phyloP scores from a whole-genome alignment of 768 basidiomycete species.

The Leucosporidium creatinivorum region DNA sequence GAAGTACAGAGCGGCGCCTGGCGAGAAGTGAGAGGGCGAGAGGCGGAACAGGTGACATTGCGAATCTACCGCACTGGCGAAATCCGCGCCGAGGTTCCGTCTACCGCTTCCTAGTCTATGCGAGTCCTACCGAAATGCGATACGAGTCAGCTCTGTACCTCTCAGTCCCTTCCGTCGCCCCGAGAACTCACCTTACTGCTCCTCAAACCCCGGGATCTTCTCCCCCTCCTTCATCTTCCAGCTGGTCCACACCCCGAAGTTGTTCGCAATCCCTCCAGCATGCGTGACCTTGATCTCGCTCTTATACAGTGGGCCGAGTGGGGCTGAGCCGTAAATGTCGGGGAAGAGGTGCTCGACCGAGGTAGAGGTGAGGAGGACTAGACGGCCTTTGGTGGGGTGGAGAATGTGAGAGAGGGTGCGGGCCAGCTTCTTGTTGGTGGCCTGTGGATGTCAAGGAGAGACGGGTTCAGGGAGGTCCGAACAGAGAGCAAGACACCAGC shows the following conservation, averaged over 20 bases:
- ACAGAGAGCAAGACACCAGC: background rate
- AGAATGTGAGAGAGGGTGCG: slow-evolving; percentile 28
- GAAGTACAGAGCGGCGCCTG: no score
- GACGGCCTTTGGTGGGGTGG: slow-evolving; percentile 19
- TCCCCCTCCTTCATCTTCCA: slow-evolving; percentile 20
- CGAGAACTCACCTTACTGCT: no score
- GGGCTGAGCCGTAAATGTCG: slow-evolving; percentile 18
- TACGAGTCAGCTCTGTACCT: no score
- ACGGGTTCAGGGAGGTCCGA: background rate
- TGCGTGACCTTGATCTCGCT: slow-evolving; percentile 20
- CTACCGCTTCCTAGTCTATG: no score
- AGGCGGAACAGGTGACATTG: no score
- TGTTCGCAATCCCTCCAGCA: slow-evolving; percentile 29
- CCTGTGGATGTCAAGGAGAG: slow-evolving; percentile 3
- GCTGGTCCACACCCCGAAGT: slow-evolving; percentile 22
- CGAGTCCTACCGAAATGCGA: no score
- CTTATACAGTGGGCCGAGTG: slow-evolving; percentile 19
- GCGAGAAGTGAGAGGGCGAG: no score
- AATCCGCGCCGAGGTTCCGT: no score
- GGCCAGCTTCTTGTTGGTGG: slow-evolving; percentile 32
- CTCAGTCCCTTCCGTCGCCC: no score
- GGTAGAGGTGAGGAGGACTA: slow-evolving; percentile 35
- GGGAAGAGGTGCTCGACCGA: slow-evolving; percentile 23
- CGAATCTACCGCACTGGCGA: no score
- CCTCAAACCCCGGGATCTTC: background rate